Conservation (phyloP, 148 eudicot genomes). For the Hydrangea macrophylla region DNA sequence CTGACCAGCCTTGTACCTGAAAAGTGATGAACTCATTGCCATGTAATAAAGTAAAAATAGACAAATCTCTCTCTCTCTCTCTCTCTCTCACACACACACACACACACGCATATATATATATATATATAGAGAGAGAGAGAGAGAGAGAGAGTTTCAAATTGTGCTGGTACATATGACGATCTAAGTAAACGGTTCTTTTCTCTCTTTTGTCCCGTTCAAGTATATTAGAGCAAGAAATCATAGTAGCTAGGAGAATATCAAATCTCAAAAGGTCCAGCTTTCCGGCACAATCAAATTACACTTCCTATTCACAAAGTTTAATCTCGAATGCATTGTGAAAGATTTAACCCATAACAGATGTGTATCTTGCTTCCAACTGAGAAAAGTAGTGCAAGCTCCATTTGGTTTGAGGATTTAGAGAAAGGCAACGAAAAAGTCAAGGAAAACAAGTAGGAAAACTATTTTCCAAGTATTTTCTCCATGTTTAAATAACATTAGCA, state of each 20-base stretch:
- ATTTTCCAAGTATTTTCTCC: no score
- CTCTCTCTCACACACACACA: no score
- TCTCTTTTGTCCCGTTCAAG: no score
- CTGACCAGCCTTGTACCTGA: slow-evolving; percentile 89
- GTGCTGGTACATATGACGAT: not conserved
- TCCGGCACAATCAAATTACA: not conserved
- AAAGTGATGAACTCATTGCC: slow-evolving; percentile 12
- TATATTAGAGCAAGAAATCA: not conserved
- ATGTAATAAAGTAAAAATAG: not conserved
- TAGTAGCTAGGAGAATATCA: not conserved
- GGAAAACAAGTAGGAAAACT: no score
- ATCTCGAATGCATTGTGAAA: not conserved
- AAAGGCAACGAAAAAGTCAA: no score
- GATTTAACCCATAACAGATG: not conserved
- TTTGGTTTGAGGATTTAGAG: no score
- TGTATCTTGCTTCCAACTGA: not conserved
- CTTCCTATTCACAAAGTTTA: not conserved
- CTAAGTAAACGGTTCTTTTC: no score
- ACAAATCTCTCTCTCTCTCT: no score
- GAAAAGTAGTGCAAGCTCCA: not conserved
- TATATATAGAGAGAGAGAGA: no score
- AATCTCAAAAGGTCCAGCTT: not conserved
- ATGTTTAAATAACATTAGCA: no score
- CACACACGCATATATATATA: no score
- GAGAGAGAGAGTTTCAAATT: not conserved